Percentiles rank a stretch among this genome's conserved stretches.
phyloP scores from a whole-genome alignment of 2,329 filamentous ascomycete species.

The Colletotrichum orchidophilum region DNA sequence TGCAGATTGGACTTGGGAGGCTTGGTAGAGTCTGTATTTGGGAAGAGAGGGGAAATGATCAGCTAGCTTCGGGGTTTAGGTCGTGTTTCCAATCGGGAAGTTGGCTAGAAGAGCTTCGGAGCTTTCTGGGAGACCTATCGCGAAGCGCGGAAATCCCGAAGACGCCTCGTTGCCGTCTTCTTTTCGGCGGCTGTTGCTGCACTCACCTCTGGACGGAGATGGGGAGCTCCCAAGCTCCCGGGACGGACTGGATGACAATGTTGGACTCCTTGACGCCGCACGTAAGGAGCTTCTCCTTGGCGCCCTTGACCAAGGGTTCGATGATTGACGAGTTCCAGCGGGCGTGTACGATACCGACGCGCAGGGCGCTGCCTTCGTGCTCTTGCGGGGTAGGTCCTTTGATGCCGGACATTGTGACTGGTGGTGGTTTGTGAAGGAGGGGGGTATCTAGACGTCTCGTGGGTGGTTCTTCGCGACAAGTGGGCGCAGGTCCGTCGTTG shows the following conservation, averaged over 20 bases:
- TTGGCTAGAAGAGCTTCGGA: too few relatives aligned
- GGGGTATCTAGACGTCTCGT: neutral
- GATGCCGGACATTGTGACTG: conserved; percentile 55
- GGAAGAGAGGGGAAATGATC: neutral
- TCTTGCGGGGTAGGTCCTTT: conserved; percentile 67
- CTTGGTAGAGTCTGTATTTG: conserved; percentile 80
- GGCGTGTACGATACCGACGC: conserved; percentile 94
- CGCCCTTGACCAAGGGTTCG: conserved; percentile 82
- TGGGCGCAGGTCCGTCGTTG: neutral
- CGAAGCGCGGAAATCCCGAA: neutral
- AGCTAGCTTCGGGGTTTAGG: neutral
- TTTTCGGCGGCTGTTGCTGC: neutral
- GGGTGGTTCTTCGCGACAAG: neutral
- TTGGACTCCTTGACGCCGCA: conserved; percentile 88
- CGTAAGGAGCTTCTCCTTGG: conserved; percentile 78
- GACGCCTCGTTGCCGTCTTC: neutral
- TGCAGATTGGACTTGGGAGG: conserved; percentile 85
- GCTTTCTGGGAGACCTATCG: too few relatives aligned
- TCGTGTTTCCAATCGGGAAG: too few relatives aligned
- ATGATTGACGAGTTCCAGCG: conserved; percentile 95
- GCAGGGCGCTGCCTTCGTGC: conserved; percentile 76
- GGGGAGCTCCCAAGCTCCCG: conserved; percentile 93
- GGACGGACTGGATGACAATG: conserved; percentile 89
- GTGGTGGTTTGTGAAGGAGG: neutral
- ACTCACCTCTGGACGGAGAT: conserved; percentile 85